Base-by-base conservation (phyloP, 1,284 basidiomycete genomes). In the Tilletia caries region DNA sequence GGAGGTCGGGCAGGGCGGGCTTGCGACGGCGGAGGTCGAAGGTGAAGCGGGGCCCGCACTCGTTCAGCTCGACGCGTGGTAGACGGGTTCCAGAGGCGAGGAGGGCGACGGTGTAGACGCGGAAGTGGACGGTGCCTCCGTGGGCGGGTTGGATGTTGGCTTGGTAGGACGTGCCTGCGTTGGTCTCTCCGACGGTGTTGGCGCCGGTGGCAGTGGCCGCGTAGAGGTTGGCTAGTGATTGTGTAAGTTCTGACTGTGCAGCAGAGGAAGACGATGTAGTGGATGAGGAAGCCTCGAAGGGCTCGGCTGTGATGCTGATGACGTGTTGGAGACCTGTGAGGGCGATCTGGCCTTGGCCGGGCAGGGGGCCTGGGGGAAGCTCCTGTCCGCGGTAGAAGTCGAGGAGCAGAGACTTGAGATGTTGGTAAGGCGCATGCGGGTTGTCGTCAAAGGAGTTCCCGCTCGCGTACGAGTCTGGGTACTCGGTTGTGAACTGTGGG, bases 41-140 rank as follows among this genome's bases (percentile, higher is more conserved):
- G 82, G 98, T 94, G 50, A 98, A 88, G 20, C 88, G 90, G 1
- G 95, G 96, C 0, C 96, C 96, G 90, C 95, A 95, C 67, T 91
- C 91, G 20, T 88, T 87, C 66, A 98, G 88, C 80, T 92, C 90
- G 33, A 93, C 89, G 52, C 90, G 88, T 0, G 95, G 93, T 10
- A 90, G 87, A 12, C 90, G 89, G 15, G 88, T 88, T 6, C 92
- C 92, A 3, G 67, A 60, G 33, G 33, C 76, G 67, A 91, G 87
- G 3, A 93, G 86, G 73, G 89, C 88, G 70, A 91, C 86, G 18
- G 91, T 91, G 85, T 95, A 98, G 37, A 91, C 89, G 70, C 96
- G 89, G 81, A 98, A 88, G 85, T 98, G 93, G 48, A 98, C 88
- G 77, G 88, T 88, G 25, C 93, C 93, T 6, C 83, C 76, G 67